Base-by-base conservation (phyloP, 2,329 filamentous ascomycete genomes). In the Fusarium pseudonygamai region DNA sequence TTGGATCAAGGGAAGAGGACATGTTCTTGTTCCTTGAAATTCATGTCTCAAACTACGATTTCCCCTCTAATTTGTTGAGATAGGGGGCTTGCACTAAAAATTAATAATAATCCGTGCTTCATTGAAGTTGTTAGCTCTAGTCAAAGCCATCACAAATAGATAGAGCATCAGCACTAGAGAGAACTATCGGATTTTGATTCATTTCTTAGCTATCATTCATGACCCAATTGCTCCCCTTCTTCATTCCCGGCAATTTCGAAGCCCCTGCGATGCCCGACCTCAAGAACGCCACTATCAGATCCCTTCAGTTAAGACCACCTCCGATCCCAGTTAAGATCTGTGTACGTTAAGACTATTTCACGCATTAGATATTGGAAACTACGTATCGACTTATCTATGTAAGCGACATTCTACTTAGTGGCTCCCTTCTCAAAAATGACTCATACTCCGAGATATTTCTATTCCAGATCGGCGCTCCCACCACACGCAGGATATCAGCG, bases 401-500 rank as follows among this genome's bases (percentile, higher is more conserved):
- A 8, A 36, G 20, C 10, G 34, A 18, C 32, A 43, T 42, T 12
- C 39, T 45, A 16, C 34, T 49, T 1, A 34, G 14, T 22, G 20
- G 32, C 7, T 63, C 3, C 7, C 34, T 64, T 10, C 64, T 36
- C 13, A 46, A 32, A 30, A 30, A 50, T 4, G 9, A 20, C 18
- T 63, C 57, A 22, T 45, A 40, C 22, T 45, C 49, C 3, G 43
- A 43, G 7, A 40, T 32, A 24, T 53, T 34, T 26, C 43, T 42
- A 18, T 58, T 69, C 67, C 67, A 69, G 16, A 69, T n/a, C 7
- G 65, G 65, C 16, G 65, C 67, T 14, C 65, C 65, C 6, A 69
- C 59, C 16, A 59, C 16, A 2, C 8, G 20, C 3, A 69, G 36
- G 7, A 69, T 45, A 32, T 69, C 53, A 49, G 52, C 46, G 10